Percentiles rank a stretch among this genome's conserved stretches.
These are phyloP conservation scores for Kwoniella shandongensis DNA, from an alignment of 768 basidiomycete species.

Conservation along the genomic window DNA sequence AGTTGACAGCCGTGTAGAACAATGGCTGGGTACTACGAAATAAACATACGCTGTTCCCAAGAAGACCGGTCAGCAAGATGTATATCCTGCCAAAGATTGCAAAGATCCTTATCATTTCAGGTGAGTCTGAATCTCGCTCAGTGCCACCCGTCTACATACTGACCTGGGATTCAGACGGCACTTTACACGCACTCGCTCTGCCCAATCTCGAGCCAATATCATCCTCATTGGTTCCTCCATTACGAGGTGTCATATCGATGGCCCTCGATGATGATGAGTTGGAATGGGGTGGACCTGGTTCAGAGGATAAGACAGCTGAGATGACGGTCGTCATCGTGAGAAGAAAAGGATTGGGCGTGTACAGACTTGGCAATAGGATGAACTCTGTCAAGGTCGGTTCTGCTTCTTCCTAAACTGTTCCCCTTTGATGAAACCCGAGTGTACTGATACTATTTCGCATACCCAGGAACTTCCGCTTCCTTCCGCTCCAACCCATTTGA, in stretches of 20 bases:
- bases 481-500: slow-evolving; percentile 36
- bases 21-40: slow-evolving; percentile 67
- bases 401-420: not conserved
- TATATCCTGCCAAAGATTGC: slow-evolving; percentile 73
- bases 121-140: slow-evolving; percentile 58
- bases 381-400: slow-evolving; percentile 37
- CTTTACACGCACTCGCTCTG: slow-evolving; percentile 73
- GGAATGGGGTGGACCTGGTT: slow-evolving; percentile 51
- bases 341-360: slow-evolving; percentile 52
- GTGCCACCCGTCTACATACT: slow-evolving; percentile 53
- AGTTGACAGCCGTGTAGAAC: slow-evolving; percentile 44
- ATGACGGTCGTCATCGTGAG: slow-evolving; percentile 53
- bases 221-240: slow-evolving; percentile 64
- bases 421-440: not conserved
- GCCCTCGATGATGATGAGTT: slow-evolving; percentile 71
- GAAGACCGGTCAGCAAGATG: slow-evolving; percentile 76
- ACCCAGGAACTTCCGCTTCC: slow-evolving; percentile 53
- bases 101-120: slow-evolving; percentile 72
- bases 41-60: slow-evolving; percentile 67
- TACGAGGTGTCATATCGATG: slow-evolving; percentile 76
- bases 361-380: slow-evolving; percentile 45
- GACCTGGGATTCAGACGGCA: slow-evolving; percentile 48
- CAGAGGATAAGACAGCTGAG: slow-evolving; percentile 32
- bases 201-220: slow-evolving; percentile 76
- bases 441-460: not conserved